These are phyloP conservation scores for Daldinia sp. DNA, from an alignment of 2,329 filamentous ascomycete genomes.

Conservation along the genomic window DNA sequence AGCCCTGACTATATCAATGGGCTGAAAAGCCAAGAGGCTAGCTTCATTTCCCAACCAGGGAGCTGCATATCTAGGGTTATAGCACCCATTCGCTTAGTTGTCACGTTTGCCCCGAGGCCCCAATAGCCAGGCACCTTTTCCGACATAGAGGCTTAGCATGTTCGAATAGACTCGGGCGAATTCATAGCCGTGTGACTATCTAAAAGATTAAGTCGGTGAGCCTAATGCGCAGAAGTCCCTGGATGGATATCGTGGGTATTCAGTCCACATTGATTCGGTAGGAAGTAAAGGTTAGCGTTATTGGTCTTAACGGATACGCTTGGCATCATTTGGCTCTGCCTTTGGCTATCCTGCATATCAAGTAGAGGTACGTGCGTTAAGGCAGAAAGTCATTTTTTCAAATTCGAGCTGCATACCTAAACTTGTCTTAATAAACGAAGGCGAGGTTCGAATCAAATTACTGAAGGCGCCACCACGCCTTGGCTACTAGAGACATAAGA, in stretches of 20 bases:
- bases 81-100: slow-evolving; percentile 21
- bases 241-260: slow-evolving; percentile 11
- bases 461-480: not conserved
- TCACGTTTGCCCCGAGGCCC: slow-evolving; percentile 20
- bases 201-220: slow-evolving; percentile 11
- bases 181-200: slow-evolving; percentile 32
- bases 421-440: not conserved
- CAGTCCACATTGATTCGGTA: slow-evolving; percentile 11
- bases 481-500: not conserved
- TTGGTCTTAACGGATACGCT: slow-evolving; percentile 15
- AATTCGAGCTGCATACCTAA: not conserved
- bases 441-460: not conserved
- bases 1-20: slow-evolving; percentile 20
- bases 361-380: not conserved
- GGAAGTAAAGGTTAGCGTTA: slow-evolving; percentile 5
- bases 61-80: slow-evolving; percentile 26
- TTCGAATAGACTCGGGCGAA: slow-evolving; percentile 22
- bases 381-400: not conserved
- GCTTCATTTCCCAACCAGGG: slow-evolving; percentile 22
- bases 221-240: slow-evolving; percentile 22
- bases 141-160: slow-evolving; percentile 15
- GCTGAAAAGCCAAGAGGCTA: slow-evolving; percentile 37
- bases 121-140: slow-evolving; percentile 19
- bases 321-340: slow-evolving; percentile 14
- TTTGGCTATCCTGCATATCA: not conserved